Evolutionary conservation across 768 basidiomycete species (phyloP), one percentile per base, ranked within the genome.

Genomic region (Boletellus emodensis): DNA sequence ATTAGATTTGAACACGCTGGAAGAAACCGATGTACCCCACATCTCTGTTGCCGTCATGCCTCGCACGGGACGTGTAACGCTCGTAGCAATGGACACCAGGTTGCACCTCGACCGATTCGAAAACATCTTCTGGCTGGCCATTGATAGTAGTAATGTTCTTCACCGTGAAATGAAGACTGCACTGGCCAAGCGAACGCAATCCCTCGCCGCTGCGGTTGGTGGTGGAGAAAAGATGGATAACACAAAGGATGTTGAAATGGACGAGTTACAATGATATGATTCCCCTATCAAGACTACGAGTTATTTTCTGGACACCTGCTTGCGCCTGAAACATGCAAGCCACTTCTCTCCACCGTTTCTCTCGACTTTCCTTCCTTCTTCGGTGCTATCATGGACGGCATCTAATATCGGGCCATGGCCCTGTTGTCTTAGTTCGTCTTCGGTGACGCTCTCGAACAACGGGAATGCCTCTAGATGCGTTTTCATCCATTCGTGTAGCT

Each of bases 351-450:
- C 94, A 17, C 77, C 75, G 64, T 96, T 97, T 64, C 95, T 75
- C 66, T 90, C 90, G 0, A 98, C 96, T 68, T 99, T 99, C 69
- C 85, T 91, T 6, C 96, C 95, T 70, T 99, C 96, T 68, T 99
- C 96, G 4, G 96, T 99, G 61, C 83, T 83, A 32, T 73, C 80
- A 67, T 85, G 85, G 15, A 95, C 84, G 3, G 85, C 89, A 56
- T 90, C 88, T n/a, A 94, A 64, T 41, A 93, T 81, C 0, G 80
- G 75, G 3, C 87, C 88, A 57, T 85, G 82, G 15, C 89, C 90
- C 55, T 87, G 80, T 10, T 74, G 72, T n/a, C 87, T 80, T 17
- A 97, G 75, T 22, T 82, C 79, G 28, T 84, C 80, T 59, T 91
- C 88, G 42, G 82, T 81, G 52, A 95, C 77, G 30, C 76, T 74